Conservation (phyloP, 2,329 filamentous ascomycete genomes). For the Fusarium xylarioides region DNA sequence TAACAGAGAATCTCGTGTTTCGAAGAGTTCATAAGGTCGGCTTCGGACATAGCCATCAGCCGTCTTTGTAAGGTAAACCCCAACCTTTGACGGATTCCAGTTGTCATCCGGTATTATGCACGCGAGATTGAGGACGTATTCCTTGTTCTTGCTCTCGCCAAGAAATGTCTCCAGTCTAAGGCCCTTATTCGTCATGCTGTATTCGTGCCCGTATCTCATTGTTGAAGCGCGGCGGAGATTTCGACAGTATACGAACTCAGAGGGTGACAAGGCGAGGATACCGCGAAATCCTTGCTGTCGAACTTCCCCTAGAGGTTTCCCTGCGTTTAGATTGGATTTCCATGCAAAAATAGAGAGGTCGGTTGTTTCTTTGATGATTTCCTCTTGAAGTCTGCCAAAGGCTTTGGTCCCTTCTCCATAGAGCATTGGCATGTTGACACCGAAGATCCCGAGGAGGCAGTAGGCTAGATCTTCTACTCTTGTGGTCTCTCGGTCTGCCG, state of each 20-base stretch:
- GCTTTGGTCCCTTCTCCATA: conserved; percentile 12
- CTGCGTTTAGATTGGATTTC: not conserved
- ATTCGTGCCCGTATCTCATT: not conserved
- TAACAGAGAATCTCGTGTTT: not conserved
- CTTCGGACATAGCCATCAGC: conserved; percentile 1
- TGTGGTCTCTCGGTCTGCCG: not conserved
- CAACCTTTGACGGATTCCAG: rapidly evolving
- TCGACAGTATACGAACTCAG: not conserved
- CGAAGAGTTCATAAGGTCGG: not conserved
- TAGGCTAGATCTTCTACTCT: conserved; percentile 14
- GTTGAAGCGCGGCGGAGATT: not conserved
- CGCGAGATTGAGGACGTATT: not conserved
- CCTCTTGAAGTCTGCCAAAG: conserved; percentile 12
- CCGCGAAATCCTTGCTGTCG: not conserved
- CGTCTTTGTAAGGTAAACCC: not conserved
- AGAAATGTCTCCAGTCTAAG: not conserved
- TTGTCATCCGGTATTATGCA: not conserved
- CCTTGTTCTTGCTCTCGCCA: not conserved
- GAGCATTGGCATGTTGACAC: conserved; percentile 14
- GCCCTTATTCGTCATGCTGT: conserved; percentile 6
- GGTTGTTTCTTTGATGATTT: conserved; percentile 11
- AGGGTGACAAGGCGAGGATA: not conserved
- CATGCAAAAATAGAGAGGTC: conserved; percentile 22
- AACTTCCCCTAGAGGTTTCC: not conserved
- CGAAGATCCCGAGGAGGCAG: conserved; percentile 4